Percentiles rank a stretch among this genome's conserved stretches.
These are phyloP conservation scores for Lagenidium giganteum DNA, from an alignment of 352 stramenopile genomes.

Conservation along the genomic window DNA sequence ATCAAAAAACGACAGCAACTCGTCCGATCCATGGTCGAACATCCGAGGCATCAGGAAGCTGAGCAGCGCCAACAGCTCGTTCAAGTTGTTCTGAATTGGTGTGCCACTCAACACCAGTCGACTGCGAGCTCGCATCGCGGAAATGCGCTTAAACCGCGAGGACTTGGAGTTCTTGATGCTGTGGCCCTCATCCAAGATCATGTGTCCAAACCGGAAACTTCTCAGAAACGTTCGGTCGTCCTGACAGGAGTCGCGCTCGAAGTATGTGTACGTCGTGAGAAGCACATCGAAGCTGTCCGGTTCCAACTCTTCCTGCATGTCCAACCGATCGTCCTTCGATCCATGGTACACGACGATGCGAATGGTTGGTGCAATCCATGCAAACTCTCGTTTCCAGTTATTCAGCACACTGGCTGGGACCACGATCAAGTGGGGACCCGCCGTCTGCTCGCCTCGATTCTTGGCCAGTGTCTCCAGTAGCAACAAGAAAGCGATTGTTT, in stretches of 20 bases:
- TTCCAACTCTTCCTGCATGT: constrained; percentile 33
- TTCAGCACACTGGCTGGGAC: constrained; percentile 86
- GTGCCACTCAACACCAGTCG: constrained; percentile 79
- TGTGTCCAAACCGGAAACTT: constrained; percentile 78
- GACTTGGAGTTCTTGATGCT: constrained; percentile 88
- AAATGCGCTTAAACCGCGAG: constrained; percentile 80
- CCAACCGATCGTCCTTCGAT: constrained; percentile 34
- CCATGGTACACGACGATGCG: constrained; percentile 77
- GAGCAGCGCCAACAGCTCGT: constrained; percentile 79
- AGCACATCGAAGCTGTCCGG: constrained; percentile 63
- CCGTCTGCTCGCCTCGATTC: constrained; percentile 6
- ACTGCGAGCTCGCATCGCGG: constrained; percentile 50
- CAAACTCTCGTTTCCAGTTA: constrained; percentile 88
- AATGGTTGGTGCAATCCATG: constrained; percentile 89
- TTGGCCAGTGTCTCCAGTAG: constrained; percentile 39
- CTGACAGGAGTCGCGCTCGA: constrained; percentile 72
- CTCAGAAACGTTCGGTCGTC: constrained; percentile 69
- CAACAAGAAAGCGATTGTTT: constrained; percentile 65
- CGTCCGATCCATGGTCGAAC: constrained; percentile 71
- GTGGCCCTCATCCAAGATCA: constrained; percentile 89
- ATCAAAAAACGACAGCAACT: constrained; percentile 65
- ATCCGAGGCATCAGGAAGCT: constrained; percentile 88
- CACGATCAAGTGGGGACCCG: constrained; percentile 85
- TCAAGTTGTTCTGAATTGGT: constrained; percentile 82
- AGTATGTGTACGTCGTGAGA: constrained; percentile 87